Evolutionary conservation across 306 rosid genomes (phyloP).

Genomic region (Trichosanthes cucumerina): DNA sequence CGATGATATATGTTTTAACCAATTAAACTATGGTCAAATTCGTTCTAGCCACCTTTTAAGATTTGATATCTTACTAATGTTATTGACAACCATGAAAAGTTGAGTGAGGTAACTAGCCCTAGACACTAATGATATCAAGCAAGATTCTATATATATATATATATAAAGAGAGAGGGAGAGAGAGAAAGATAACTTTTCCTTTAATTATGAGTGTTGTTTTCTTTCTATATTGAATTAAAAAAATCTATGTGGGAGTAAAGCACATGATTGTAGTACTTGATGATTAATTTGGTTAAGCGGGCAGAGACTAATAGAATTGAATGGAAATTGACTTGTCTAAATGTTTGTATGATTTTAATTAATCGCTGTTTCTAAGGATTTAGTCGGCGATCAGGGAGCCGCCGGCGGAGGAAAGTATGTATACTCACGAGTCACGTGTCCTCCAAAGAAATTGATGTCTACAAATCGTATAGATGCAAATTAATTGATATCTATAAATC

Average conservation of each 20-base stretch:
- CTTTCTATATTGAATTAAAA: not conserved
- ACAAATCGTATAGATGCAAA: not conserved
- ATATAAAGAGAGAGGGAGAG: not conserved
- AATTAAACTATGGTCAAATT: too few species aligned
- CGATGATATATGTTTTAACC: too few species aligned
- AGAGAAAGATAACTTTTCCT: not conserved
- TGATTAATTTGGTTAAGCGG: not conserved
- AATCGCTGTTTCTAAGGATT: not conserved
- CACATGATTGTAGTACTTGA: not conserved
- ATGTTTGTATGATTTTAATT: not conserved
- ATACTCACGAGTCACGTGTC: not conserved
- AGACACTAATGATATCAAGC: too few species aligned
- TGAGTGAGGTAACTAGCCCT: too few species aligned
- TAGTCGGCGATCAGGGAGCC: not conserved
- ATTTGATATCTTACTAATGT: too few species aligned
- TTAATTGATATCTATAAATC: not conserved
- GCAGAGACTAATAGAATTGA: not conserved
- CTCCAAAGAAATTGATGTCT: not conserved
- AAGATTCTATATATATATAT: too few species aligned
- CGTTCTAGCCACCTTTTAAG: too few species aligned
- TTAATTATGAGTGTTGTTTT: not conserved
- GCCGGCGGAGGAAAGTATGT: not conserved
- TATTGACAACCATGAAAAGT: too few species aligned
- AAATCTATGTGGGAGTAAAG: not conserved
- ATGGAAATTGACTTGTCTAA: not conserved